Percentiles rank a stretch among this genome's conserved stretches.
Evolutionary conservation across 139 green algal genomes (phyloP).

Genomic region (Astrephomene gubernaculifera): DNA sequence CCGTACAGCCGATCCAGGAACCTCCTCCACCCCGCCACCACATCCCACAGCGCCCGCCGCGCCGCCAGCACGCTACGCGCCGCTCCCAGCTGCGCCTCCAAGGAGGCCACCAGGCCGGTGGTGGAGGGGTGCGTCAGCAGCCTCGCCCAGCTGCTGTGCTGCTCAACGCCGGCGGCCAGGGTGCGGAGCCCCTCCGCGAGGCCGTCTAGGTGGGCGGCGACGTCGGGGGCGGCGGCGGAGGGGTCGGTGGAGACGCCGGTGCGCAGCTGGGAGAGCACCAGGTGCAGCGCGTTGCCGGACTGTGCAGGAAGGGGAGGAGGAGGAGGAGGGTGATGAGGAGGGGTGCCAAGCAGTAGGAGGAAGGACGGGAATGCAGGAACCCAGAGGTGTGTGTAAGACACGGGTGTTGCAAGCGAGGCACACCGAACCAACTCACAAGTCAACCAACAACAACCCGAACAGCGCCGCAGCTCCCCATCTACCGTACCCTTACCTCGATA

Average conservation of each 20-base stretch:
- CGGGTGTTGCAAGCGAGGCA: too few relatives aligned
- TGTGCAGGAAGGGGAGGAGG: not conserved
- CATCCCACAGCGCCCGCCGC: conserved; percentile 44
- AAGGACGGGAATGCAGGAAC: too few relatives aligned
- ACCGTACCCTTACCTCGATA: too few relatives aligned
- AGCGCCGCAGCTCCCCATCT: too few relatives aligned
- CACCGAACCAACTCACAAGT: too few relatives aligned
- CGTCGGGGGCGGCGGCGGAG: not conserved
- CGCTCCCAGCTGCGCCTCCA: conserved; percentile 24
- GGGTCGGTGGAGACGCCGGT: conserved; percentile 22
- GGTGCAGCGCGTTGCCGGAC: conserved; percentile 39
- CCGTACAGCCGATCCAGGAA: conserved; percentile 49
- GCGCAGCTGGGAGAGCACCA: conserved; percentile 38
- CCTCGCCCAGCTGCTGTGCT: conserved; percentile 50
- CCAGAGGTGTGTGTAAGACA: too few relatives aligned
- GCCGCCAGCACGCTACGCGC: conserved; percentile 28
- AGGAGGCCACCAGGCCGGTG: conserved; percentile 21
- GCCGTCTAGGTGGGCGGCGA: conserved; percentile 6
- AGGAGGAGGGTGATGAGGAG: not conserved
- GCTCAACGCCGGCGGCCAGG: conserved; percentile 15
- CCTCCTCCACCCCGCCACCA: conserved; percentile 38
- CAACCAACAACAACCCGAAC: too few relatives aligned
- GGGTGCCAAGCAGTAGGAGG: too few relatives aligned
- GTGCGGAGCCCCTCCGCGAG: not conserved
- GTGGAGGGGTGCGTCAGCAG: conserved; percentile 49